Evolutionary conservation across 2,329 filamentous ascomycete genomes (phyloP), one percentile per base, ranked within the genome.

Genomic region (Aureobasidium sp.): DNA sequence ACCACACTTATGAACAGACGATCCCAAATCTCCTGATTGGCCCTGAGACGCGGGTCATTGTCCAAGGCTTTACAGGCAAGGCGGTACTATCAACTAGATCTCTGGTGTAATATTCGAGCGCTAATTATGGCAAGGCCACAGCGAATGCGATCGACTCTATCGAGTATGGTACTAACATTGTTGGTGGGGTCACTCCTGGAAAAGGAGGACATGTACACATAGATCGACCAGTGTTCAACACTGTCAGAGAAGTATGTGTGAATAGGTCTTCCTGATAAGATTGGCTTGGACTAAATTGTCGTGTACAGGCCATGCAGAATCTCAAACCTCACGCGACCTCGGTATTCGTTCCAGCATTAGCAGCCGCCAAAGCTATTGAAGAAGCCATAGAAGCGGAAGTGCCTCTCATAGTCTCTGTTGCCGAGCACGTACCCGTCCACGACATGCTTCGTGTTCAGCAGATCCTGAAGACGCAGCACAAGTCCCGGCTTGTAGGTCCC

Each of bases 321-420:
- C 76, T 90, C 39, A 89, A 86, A 68, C 89, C 89, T 2, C 85
- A 91, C 75, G 89, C 88, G 5, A 91, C 89, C 0, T 88, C 86
- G 4, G 88, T 93, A 61, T 92, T 90, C 67, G 89, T 92, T 2
- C 86, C 89, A 1, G 88, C 89, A 17, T 83, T 85, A 63, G 84
- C 88, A 66, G 89, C 89, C 1, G 80, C 86, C 0, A 79, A 79
- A 27, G 89, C 89, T 0, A 91, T 93, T 68, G 86, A 90, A 71
- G 88, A 92, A 71, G 89, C 89, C 1, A 89, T 91, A 57, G 88
- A 87, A 72, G 88, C 88, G 0, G 88, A 92, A 69, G 85, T 92
- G 0, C 87, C 88, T 0, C 79, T 92, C 1, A 85, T 92, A 23
- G 88, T 91, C 5, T 87, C 88, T 6, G 89, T 93, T 7, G 88